Conservation (phyloP, 169 alveolate species). For the Toxoplasma gondii region DNA sequence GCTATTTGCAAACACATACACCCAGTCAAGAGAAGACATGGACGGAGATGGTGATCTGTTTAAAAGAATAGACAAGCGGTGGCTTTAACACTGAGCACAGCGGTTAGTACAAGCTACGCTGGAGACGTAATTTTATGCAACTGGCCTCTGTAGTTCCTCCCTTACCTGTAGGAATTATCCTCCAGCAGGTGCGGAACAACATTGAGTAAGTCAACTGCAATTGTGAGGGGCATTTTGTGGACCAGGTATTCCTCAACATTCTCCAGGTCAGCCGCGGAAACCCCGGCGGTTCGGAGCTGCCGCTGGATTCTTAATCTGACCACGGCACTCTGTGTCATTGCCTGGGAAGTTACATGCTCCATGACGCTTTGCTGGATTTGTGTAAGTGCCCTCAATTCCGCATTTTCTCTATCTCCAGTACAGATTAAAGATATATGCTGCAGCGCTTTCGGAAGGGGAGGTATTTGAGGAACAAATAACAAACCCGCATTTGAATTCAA, state of each 20-base stretch:
- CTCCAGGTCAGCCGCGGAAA: not conserved
- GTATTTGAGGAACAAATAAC: not conserved
- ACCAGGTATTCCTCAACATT: not conserved
- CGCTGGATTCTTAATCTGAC: not conserved
- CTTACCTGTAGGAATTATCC: constrained; percentile 15
- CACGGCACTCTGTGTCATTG: not conserved
- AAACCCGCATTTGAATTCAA: not conserved
- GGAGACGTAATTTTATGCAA: not conserved
- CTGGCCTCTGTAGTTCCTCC: not conserved
- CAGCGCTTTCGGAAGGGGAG: constrained; percentile 3
- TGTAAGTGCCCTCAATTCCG: constrained; percentile 20
- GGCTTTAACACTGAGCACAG: no score
- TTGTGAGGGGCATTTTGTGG: not conserved
- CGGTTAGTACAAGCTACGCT: not conserved
- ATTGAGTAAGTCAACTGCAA: not conserved
- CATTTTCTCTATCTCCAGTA: not conserved
- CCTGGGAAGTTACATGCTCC: not conserved
- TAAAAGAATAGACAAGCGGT: no score
- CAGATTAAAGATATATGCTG: not conserved
- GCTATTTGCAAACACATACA: not conserved
- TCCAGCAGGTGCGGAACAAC: not conserved
- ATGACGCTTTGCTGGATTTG: constrained; percentile 22
- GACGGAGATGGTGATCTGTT: no score
- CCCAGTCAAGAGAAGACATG: not conserved
- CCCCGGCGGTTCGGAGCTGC: not conserved